Conservation (phyloP, 2,329 filamentous ascomycete species). For the Botryotinia convoluta region DNA sequence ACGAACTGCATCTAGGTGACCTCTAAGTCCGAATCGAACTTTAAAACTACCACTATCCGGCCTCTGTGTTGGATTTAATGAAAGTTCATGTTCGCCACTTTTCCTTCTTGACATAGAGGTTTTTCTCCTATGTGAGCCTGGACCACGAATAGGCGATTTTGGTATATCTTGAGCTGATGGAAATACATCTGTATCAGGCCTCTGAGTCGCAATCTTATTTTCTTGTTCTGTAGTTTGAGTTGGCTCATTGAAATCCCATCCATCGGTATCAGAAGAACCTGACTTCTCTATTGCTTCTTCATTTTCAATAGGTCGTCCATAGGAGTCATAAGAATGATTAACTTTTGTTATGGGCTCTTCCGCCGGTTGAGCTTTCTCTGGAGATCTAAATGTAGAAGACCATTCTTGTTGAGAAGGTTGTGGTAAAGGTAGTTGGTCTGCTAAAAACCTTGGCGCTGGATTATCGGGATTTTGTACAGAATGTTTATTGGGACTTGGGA, state of each 20-base stretch:
- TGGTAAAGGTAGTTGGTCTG: conserved; percentile 48
- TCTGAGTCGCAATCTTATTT: conserved; percentile 52
- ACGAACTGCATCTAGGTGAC: conserved; percentile 89
- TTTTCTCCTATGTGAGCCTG: conserved; percentile 72
- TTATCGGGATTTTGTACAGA: conserved; percentile 41
- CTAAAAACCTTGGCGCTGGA: conserved; percentile 53
- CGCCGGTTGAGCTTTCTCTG: conserved; percentile 31
- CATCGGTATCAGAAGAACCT: conserved; percentile 59
- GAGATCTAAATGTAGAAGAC: conserved; percentile 33
- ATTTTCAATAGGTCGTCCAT: conserved; percentile 49
- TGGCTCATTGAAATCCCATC: conserved; percentile 90
- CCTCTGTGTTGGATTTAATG: conserved; percentile 54
- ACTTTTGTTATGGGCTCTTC: conserved; percentile 58
- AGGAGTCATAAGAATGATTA: conserved; percentile 57
- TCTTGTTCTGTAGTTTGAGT: conserved; percentile 57
- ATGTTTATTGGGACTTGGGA: conserved; percentile 43
- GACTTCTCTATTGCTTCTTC: conserved; percentile 48
- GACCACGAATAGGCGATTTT: conserved; percentile 73
- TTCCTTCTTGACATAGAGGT: conserved; percentile 72
- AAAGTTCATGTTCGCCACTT: conserved; percentile 65
- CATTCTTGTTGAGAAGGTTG: conserved; percentile 42
- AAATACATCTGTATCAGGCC: conserved; percentile 86
- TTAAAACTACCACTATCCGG: conserved; percentile 79
- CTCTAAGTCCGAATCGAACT: conserved; percentile 84
- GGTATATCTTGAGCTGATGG: conserved; percentile 75